phyloP scores from a whole-genome alignment of 2,329 filamentous ascomycete species.

The Calonectria honghensis region DNA sequence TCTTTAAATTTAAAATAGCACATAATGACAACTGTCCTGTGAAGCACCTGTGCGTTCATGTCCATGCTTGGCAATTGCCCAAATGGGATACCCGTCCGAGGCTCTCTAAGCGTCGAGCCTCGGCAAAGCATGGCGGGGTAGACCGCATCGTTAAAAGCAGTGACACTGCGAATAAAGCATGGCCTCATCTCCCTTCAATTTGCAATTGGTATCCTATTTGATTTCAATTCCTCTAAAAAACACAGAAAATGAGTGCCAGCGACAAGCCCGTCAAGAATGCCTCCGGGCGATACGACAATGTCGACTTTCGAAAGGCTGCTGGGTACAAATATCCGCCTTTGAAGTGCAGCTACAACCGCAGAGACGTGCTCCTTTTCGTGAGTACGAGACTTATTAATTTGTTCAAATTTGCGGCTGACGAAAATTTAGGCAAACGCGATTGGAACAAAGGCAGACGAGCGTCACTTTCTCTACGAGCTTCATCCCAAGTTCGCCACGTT shows the following conservation, averaged over 20 bases:
- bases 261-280: constrained; percentile 60
- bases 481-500: constrained; percentile 66
- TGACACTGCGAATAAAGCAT: constrained; percentile 4
- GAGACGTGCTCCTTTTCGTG: constrained; percentile 62
- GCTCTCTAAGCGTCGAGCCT: constrained; percentile 16
- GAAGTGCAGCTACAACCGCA: constrained; percentile 64
- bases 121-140: constrained; percentile 36
- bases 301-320: constrained; percentile 63
- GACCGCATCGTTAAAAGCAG: background rate
- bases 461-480: constrained; percentile 66
- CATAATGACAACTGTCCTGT: background rate
- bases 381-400: background rate
- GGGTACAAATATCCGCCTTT: constrained; percentile 61
- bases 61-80: background rate
- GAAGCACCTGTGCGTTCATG: background rate
- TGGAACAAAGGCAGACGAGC: constrained; percentile 61
- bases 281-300: constrained; percentile 63
- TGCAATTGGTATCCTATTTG: background rate
- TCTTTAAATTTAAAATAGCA: background rate
- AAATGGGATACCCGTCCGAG: constrained; percentile 26
- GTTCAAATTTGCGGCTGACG: background rate
- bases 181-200: background rate
- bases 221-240: background rate
- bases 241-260: constrained; percentile 37
- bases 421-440: constrained; percentile 61